These are phyloP conservation scores for Beauveria sp. DNA, from an alignment of 2,329 filamentous ascomycete genomes.

Conservation along the genomic window DNA sequence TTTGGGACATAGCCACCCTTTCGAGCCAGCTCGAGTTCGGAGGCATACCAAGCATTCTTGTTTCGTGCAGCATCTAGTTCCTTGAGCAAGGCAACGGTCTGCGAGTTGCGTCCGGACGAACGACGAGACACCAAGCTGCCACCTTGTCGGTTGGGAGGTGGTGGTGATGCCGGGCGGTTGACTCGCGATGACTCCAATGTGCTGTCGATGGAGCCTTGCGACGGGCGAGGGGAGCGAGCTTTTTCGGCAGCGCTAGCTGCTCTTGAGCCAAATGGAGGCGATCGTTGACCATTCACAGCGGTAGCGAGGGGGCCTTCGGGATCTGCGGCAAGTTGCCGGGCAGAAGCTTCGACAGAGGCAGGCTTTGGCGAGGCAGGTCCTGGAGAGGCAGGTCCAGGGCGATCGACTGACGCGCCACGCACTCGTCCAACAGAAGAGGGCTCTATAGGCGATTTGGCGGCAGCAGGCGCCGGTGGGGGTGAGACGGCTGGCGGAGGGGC, in stretches of 20 bases:
- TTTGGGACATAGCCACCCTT: constrained; percentile 81
- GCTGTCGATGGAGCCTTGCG: constrained; percentile 59
- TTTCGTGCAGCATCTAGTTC: constrained; percentile 81
- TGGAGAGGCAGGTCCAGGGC: constrained; percentile 20
- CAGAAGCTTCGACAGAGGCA: neutral
- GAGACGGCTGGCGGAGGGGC: constrained; percentile 38
- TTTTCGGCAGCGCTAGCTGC: constrained; percentile 24
- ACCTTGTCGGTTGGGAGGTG: constrained; percentile 47
- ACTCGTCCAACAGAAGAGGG: constrained; percentile 34
- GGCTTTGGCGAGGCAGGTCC: constrained; percentile 6
- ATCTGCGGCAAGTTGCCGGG: neutral
- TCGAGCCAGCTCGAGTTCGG: constrained; percentile 82
- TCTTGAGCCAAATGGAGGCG: constrained; percentile 45
- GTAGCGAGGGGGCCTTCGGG: neutral
- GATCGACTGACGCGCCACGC: constrained; percentile 44
- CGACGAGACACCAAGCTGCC: constrained; percentile 53
- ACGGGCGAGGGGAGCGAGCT: constrained; percentile 33
- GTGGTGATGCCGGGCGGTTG: constrained; percentile 47
- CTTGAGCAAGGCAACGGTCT: constrained; percentile 69
- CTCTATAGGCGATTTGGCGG: constrained; percentile 37
- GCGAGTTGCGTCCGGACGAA: constrained; percentile 53
- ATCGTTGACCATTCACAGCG: constrained; percentile 46
- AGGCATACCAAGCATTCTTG: constrained; percentile 94
- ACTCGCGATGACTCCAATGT: constrained; percentile 47
- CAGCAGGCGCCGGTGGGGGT: constrained; percentile 46